phyloP scores from a whole-genome alignment of 768 basidiomycete species.

The Asterophora lycoperdoides region DNA sequence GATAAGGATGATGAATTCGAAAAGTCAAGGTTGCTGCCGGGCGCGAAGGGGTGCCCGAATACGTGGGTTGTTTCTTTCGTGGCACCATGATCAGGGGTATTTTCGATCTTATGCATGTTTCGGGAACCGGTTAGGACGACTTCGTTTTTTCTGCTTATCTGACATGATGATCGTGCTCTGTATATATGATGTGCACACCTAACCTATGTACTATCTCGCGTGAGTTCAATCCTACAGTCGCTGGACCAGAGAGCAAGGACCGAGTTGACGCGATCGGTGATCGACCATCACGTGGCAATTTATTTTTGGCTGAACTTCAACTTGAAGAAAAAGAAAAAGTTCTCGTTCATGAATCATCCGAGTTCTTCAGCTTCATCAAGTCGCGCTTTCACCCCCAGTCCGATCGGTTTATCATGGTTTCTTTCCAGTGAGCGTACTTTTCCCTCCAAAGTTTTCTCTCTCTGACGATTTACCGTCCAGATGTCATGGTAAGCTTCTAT shows the following conservation, averaged over 20 bases:
- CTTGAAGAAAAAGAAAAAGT: not conserved
- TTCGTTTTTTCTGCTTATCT: not conserved
- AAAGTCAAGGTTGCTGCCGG: constrained; percentile 48
- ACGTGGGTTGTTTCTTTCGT: constrained; percentile 59
- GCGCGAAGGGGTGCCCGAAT: constrained; percentile 36
- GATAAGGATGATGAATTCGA: constrained; percentile 55
- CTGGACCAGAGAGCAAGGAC: no score
- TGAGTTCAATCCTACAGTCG: no score
- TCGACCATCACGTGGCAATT: constrained; percentile 5
- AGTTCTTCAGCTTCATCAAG: not conserved
- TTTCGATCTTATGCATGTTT: not conserved
- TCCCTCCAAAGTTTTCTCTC: not conserved
- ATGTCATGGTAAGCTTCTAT: constrained; percentile 58
- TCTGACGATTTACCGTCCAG: constrained; percentile 30
- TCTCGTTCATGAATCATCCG: no score
- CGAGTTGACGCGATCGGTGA: not conserved
- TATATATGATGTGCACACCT: no score
- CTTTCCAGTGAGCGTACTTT: constrained; percentile 55
- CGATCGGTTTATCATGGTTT: constrained; percentile 47
- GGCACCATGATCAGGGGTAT: not conserved
- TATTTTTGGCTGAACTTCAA: constrained; percentile 6
- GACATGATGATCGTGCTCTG: no score
- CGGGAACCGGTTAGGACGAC: not conserved
- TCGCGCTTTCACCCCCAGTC: not conserved
- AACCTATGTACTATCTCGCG: no score